Base-by-base conservation (phyloP, 257 asterid species). In the Parsonsia alboflavescens region DNA sequence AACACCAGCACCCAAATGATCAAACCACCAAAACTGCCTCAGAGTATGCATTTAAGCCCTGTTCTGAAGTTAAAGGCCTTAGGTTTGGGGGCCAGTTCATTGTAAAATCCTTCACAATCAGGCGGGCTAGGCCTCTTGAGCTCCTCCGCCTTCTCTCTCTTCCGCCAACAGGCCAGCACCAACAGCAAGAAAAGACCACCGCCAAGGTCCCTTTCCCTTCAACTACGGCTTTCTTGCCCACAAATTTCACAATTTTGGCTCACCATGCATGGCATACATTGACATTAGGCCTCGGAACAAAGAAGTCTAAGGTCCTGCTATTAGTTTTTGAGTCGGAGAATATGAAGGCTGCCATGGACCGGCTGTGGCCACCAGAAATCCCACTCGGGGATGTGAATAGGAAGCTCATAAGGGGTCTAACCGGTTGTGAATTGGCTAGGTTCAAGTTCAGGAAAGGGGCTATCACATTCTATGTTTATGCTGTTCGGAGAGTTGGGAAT, bases 231-330 rank as follows among this genome's bases (percentile, higher is more conserved):
- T 95, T 79, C 79, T 73, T 95, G 52, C 98, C 99, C 9, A 92
- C 97, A 19, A 95, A 95, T 76, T 95, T 95, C 89, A 95, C 99
- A 30, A 95, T 95, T 79, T 88, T 95, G 33, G 99, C 99, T 0
- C 99, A 95, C 83, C 96, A 88, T 76, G 99, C 99, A 8, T 95
- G 99, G 98, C 97, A 95, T 80, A 95, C 99, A 0, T 89, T 95
- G 17, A 92, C 99, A 0, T 77, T 95, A 3, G 98, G 99, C 46
- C 89, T 95, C 0, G 98, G 99, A 5, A 95, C 99, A 19, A 89
- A 83, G 85, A 95, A 92, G 68, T 92, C 99, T 10, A 95, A 92
- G 79, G 94, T 92, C 1, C 78, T 89, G 19, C 64, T 92, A 15
- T 95, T 95, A 79, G 99, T 92, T 1, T 91, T 92, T 77, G 99